Conservation (phyloP, 345 rosid genomes). For the Euphorbia peplus region DNA sequence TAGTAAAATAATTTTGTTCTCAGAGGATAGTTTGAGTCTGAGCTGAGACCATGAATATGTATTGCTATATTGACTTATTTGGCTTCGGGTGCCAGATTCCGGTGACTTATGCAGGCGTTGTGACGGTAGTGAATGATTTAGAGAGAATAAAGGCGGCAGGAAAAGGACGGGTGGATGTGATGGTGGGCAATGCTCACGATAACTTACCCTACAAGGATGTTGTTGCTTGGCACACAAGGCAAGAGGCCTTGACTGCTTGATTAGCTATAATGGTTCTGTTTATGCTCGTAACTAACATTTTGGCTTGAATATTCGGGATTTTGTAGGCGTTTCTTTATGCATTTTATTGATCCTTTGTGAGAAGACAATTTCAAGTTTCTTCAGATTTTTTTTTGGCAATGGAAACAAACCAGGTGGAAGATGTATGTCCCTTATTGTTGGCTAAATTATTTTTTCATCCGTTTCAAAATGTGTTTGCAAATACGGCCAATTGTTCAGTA, state of each 20-base stretch:
- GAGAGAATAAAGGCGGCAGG: slow-evolving; percentile 78
- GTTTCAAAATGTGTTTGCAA: no score
- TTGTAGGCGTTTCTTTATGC: neutral
- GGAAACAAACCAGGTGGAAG: no score
- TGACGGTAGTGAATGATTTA: slow-evolving; percentile 69
- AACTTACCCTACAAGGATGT: slow-evolving; percentile 24
- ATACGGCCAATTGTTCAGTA: no score
- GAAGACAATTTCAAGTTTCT: no score
- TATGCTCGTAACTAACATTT: no score
- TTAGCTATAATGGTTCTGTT: neutral
- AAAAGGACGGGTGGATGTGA: slow-evolving; percentile 67
- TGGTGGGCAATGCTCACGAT: slow-evolving; percentile 87
- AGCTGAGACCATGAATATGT: no score
- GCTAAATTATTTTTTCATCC: no score
- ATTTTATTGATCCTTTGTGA: no score
- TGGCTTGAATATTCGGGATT: neutral
- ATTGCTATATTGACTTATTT: neutral
- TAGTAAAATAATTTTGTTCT: neutral
- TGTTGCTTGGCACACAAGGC: slow-evolving; percentile 16
- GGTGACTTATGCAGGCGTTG: slow-evolving; percentile 91
- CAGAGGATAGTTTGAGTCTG: no score
- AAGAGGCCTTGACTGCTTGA: slow-evolving; percentile 12
- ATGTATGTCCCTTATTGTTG: no score
- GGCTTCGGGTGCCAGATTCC: slow-evolving; percentile 54
- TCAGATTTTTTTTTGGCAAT: no score